Percentiles rank a stretch among this genome's conserved stretches.
Conservation (phyloP, 1,284 basidiomycete genomes). For the Leccinum laetum region DNA sequence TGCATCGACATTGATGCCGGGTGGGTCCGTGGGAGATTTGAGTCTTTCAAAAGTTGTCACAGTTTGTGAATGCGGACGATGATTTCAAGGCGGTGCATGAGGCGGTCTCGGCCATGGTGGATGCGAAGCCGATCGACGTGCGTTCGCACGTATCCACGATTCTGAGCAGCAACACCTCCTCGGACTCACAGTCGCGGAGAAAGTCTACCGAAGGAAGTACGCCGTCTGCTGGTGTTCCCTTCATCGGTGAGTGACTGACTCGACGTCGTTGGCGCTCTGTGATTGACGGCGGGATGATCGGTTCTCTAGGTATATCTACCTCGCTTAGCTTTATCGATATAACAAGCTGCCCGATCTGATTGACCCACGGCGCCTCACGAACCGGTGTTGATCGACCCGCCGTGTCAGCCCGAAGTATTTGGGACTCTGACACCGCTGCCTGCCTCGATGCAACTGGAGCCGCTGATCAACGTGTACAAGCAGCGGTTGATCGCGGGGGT, state of each 20-base stretch:
- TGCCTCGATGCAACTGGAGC: constrained; percentile 28
- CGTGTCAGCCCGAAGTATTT: too few species aligned
- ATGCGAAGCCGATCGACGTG: constrained; percentile 48
- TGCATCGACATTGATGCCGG: constrained; percentile 68
- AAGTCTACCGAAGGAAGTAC: constrained; percentile 47
- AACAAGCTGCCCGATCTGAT: too few species aligned
- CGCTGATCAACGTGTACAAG: too few species aligned
- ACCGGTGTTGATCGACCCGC: too few species aligned
- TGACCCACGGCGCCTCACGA: too few species aligned
- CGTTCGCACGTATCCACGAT: constrained; percentile 50
- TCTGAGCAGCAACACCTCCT: constrained; percentile 42
- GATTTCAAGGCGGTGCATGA: constrained; percentile 71
- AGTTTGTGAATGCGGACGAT: constrained; percentile 38
- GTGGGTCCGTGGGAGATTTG: constrained; percentile 44
- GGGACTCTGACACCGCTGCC: too few species aligned
- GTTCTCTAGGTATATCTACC: constrained; percentile 60
- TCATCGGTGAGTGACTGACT: constrained; percentile 57
- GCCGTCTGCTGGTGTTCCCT: constrained; percentile 68
- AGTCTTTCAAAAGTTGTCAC: too few species aligned
- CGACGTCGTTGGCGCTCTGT: neutral
- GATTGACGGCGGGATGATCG: neutral
- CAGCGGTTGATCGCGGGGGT: too few species aligned
- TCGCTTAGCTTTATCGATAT: too few species aligned
- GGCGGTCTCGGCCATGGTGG: constrained; percentile 62
- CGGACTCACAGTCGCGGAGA: constrained; percentile 37